phyloP scores from a whole-genome alignment of 805 yeast genomes.

The Naumovozyma dairenensis region DNA sequence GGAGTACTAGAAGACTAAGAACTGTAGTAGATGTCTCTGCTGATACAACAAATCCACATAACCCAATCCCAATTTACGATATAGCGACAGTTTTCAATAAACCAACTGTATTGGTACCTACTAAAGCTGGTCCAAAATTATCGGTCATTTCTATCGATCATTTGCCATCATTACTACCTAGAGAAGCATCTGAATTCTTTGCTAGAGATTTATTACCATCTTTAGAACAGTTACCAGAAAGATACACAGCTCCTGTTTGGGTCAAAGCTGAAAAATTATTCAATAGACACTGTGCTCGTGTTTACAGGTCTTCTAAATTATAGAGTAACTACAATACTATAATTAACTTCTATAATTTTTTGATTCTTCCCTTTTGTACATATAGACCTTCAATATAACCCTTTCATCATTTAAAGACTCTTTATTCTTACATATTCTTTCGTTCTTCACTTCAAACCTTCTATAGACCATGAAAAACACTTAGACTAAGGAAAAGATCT shows the following conservation, averaged over 20 bases:
- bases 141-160: conserved; percentile 95
- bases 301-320: conserved; percentile 39
- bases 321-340: too few relatives aligned
- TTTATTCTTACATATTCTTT: too few relatives aligned
- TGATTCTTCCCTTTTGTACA: background rate
- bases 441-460: too few relatives aligned
- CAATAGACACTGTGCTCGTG: conserved; percentile 74
- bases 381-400: too few relatives aligned
- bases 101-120: conserved; percentile 81
- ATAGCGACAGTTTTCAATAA: conserved; percentile 83
- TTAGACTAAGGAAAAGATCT: too few relatives aligned
- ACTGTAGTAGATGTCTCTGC: conserved; percentile 97
- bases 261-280: conserved; percentile 74
- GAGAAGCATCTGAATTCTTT: conserved; percentile 93
- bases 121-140: conserved; percentile 71
- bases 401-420: too few relatives aligned
- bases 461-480: too few relatives aligned
- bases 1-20: conserved; percentile 62
- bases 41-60: conserved; percentile 96
- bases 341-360: too few relatives aligned
- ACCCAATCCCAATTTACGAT: conserved; percentile 90
- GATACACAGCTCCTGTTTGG: conserved; percentile 87
- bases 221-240: conserved; percentile 70
- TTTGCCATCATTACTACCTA: conserved; percentile 87
- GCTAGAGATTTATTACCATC: conserved; percentile 84